Evolutionary conservation across 163 green algal genomes (phyloP).

Genomic region (Volvox carteri): DNA sequence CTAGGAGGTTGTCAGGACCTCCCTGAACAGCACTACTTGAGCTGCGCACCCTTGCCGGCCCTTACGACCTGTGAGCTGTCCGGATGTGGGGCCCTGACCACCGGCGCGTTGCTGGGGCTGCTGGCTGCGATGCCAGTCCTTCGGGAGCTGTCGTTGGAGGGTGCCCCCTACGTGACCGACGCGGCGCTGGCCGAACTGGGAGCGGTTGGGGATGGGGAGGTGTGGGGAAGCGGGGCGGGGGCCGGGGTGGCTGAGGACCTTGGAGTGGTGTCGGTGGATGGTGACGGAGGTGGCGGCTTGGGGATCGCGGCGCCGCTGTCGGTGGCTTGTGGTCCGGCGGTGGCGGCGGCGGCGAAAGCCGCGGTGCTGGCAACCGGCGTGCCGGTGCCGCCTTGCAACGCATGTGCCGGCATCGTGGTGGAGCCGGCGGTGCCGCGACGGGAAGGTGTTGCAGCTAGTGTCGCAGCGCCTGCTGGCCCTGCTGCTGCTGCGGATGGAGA

Average conservation of each 20-base stretch:
- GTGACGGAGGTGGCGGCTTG: background rate
- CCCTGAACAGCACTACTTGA: background rate
- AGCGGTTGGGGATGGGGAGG: too few relatives aligned
- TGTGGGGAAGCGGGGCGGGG: background rate
- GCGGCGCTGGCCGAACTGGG: background rate
- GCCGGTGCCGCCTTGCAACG: slow-evolving; percentile 40
- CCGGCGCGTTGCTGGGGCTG: background rate
- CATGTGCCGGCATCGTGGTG: background rate
- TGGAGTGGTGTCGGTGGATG: background rate
- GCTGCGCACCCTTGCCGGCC: background rate
- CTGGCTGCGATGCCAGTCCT: background rate
- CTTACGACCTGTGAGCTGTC: slow-evolving; percentile 7
- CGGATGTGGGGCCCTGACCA: slow-evolving; percentile 15
- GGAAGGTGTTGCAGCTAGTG: background rate
- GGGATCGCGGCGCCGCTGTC: background rate
- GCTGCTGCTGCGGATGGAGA: too few relatives aligned
- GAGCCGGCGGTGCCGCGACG: background rate
- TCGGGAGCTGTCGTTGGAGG: slow-evolving; percentile 27
- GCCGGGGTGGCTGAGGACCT: background rate
- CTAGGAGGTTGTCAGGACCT: slow-evolving; percentile 36
- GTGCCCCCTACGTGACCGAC: slow-evolving; percentile 2
- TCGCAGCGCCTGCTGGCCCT: background rate
- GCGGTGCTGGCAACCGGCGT: background rate
- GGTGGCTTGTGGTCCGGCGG: slow-evolving; percentile 10
- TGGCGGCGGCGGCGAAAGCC: background rate